Percentiles rank a stretch among this genome's conserved stretches.
These are phyloP conservation scores for Hypomontagnella monticulosa DNA, from an alignment of 495 filamentous ascomycete genomes.

Conservation along the genomic window DNA sequence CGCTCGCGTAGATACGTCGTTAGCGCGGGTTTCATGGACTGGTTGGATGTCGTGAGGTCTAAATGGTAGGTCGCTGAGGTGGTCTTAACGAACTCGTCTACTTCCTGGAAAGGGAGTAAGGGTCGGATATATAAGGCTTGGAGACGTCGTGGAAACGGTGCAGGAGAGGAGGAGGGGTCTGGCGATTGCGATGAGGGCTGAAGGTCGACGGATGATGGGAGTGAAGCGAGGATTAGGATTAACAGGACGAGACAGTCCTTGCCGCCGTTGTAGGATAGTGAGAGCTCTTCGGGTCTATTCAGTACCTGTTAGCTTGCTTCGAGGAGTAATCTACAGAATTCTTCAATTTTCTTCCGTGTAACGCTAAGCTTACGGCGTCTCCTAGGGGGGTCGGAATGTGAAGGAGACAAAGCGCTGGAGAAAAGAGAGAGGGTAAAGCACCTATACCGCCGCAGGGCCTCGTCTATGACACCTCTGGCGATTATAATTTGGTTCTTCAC, in stretches of 20 bases:
- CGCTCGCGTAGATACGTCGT: slow-evolving; percentile 74
- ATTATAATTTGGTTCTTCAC: slow-evolving; percentile 78
- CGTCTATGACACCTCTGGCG: slow-evolving; percentile 74
- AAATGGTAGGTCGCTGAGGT: slow-evolving; percentile 76
- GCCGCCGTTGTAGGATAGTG: slow-evolving; percentile 96
- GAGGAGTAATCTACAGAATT: neutral
- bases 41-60: slow-evolving; percentile 77
- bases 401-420: neutral
- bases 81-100: slow-evolving; percentile 81
- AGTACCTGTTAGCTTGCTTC: neutral
- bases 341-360: neutral
- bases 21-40: slow-evolving; percentile 82
- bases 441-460: slow-evolving; percentile 76
- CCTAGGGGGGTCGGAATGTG: neutral
- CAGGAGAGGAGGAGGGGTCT: slow-evolving; percentile 15
- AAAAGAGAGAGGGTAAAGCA: slow-evolving; percentile 43
- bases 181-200: slow-evolving; percentile 26
- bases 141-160: slow-evolving; percentile 56
- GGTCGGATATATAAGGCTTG: slow-evolving; percentile 91
- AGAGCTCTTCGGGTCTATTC: slow-evolving; percentile 75
- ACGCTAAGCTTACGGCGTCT: neutral
- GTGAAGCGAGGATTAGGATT: slow-evolving; percentile 82
- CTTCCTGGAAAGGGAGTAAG: slow-evolving; percentile 79
- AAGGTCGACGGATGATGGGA: slow-evolving; percentile 54
- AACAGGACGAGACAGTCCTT: slow-evolving; percentile 97